Percentiles rank a stretch among this genome's conserved stretches.
Evolutionary conservation across 306 rosid genomes (phyloP).

Genomic region (Malus sieversii): DNA sequence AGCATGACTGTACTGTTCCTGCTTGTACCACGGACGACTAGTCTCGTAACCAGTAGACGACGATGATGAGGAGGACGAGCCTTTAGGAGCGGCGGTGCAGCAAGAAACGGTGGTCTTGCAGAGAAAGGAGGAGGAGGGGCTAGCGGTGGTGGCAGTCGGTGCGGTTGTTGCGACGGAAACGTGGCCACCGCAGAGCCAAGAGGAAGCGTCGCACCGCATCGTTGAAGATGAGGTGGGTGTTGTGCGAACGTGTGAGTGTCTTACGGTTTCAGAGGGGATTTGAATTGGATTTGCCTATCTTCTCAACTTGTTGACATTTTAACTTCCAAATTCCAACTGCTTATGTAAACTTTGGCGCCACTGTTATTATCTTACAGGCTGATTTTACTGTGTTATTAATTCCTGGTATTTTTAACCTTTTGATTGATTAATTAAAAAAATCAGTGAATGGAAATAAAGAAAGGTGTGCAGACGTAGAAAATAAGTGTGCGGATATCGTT

Average conservation of each 20-base stretch:
- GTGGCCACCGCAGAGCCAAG: slow-evolving; percentile 20
- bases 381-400: too few relatives aligned
- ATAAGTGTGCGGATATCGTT: too few relatives aligned
- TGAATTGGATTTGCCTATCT: background rate
- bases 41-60: slow-evolving; percentile 22
- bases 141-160: slow-evolving; percentile 6
- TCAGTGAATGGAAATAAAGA: too few relatives aligned
- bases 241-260: background rate
- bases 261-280: background rate
- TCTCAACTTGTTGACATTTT: background rate
- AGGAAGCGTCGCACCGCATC: slow-evolving; percentile 36
- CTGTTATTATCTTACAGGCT: too few relatives aligned
- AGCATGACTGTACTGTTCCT: slow-evolving; percentile 4
- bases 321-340: background rate
- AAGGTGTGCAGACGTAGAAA: too few relatives aligned
- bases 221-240: background rate
- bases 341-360: too few relatives aligned
- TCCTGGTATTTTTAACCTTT: too few relatives aligned
- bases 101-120: slow-evolving; percentile 17
- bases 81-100: slow-evolving; percentile 20
- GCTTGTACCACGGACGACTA: slow-evolving; percentile 25
- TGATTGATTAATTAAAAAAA: too few relatives aligned
- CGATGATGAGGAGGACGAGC: slow-evolving; percentile 5
- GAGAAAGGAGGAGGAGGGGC: slow-evolving; percentile 8
- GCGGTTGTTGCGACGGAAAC: slow-evolving; percentile 6